phyloP scores from a whole-genome alignment of 352 stramenopile genomes.

The Phytopythium sindhum region DNA sequence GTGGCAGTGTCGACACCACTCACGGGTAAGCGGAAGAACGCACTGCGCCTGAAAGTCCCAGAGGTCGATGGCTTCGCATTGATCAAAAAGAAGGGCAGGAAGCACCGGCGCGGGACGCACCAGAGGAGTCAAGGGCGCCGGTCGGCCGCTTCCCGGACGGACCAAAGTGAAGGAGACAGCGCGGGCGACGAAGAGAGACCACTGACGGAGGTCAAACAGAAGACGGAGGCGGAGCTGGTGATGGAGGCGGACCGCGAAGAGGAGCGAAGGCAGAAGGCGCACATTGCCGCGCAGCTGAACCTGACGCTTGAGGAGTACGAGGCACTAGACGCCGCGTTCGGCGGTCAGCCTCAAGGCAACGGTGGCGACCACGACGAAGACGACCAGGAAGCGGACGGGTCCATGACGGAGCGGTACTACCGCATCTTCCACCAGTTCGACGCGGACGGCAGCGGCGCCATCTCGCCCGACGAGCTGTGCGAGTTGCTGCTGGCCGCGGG shows the following conservation, averaged over 20 bases:
- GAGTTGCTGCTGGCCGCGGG: slow-evolving; percentile 52
- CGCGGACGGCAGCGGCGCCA: slow-evolving; percentile 68
- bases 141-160: not conserved
- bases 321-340: slow-evolving; percentile 56
- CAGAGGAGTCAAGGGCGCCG: not conserved
- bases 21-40: slow-evolving; percentile 36
- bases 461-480: slow-evolving; percentile 67
- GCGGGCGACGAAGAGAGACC: slow-evolving; percentile 8
- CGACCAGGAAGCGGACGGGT: slow-evolving; percentile 12
- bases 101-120: slow-evolving; percentile 1
- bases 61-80: not conserved
- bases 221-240: slow-evolving; percentile 18
- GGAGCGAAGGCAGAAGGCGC: slow-evolving; percentile 34
- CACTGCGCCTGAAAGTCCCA: slow-evolving; percentile 31
- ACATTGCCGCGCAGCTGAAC: slow-evolving; percentile 58
- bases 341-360: slow-evolving; percentile 11
- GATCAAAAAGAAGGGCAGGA: slow-evolving; percentile 12
- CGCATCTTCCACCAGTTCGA: slow-evolving; percentile 72
- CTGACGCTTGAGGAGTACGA: slow-evolving; percentile 72
- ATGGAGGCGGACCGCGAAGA: slow-evolving; percentile 55
- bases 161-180: not conserved
- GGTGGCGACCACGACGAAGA: slow-evolving; percentile 5
- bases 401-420: slow-evolving; percentile 48
- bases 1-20: slow-evolving; percentile 1
- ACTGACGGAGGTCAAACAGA: not conserved